Base-by-base conservation (phyloP, 192 early-diverging fungal genomes). In the Neocallimastix lanati region DNA sequence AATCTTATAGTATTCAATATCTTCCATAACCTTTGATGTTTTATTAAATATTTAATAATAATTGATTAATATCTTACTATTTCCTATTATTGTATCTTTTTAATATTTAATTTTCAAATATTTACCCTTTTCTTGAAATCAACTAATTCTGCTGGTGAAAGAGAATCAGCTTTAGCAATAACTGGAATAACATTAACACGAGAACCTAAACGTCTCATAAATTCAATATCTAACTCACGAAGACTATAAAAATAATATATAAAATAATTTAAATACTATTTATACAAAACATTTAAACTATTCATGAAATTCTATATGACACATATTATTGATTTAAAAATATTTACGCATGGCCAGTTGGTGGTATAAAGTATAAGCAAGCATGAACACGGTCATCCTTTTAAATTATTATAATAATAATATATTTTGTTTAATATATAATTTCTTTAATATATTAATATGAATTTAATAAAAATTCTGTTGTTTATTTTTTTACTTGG, bases 111-210 rank as follows among this genome's bases (percentile, higher is more conserved):
- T n/a, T n/a, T n/a, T n/a, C n/a, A n/a, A n/a, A n/a, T 21, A 86
- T 88, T 84, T 83, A 93, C 88, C 40, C 92, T 90, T 83, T 93
- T 91, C 88, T 99, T 99, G 87, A 96, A 99, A 50, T 90, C 87
- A 12, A 88, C 83, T 78, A 95, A 83, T 84, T 99, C 97, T 76
- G 90, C 87, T 16, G 93, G 91, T 28, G 96, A 95, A 78, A 98
- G 88, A 27, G 95, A 91, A 86, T 99, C 98, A 6, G 96, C 91
- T 79, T 94, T 94, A 78, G 92, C 96, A 83, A 99, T 91, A n/a
- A 97, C 92, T 28, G 98, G 98, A 79, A 98, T 95, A 29, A 99
- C 92, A 82, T 99, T 99, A 83, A 94, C 94, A 80, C 93, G 92
- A 80, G 90, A 92, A 84, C 94, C 95, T 76, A 99, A 84, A 13